A percentile compares a stretch with the other conserved stretches of the same genome.
Conservation (phyloP, 78 protist genomes). For the Speleostelium caveatum region DNA sequence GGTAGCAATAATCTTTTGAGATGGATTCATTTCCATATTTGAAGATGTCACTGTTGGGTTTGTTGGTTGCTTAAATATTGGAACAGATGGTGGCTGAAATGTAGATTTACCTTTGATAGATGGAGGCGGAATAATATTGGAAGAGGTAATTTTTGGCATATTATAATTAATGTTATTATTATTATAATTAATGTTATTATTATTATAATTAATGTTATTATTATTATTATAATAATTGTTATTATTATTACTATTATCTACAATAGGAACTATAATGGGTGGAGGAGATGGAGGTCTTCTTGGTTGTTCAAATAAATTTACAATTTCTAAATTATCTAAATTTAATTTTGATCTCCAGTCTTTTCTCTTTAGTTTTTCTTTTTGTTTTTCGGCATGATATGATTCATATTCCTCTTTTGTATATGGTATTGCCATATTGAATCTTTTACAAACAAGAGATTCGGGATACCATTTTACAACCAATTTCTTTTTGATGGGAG, state of each 20-base stretch:
- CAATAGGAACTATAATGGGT: not conserved
- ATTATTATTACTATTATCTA: not conserved
- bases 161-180: not conserved
- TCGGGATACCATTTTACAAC: constrained; percentile 51
- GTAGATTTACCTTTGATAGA: not conserved
- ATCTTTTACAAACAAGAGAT: constrained; percentile 26
- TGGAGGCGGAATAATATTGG: not conserved
- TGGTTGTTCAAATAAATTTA: not conserved
- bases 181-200: not conserved
- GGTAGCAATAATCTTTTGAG: not conserved
- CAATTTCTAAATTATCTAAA: not conserved
- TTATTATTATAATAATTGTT: not conserved
- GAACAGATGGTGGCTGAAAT: not conserved
- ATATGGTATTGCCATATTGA: constrained; percentile 29
- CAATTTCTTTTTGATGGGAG: not conserved
- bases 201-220: too few relatives aligned
- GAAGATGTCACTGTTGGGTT: too few relatives aligned
- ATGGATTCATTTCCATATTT: too few relatives aligned
- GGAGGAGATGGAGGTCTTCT: not conserved
- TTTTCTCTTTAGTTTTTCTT: constrained; percentile 2
- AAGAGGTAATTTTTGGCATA: not conserved
- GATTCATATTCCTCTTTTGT: constrained; percentile 17
- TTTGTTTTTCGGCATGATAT: not conserved
- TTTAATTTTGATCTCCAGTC: constrained; percentile 65
- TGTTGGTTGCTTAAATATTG: too few relatives aligned